A percentile compares a stretch with the other conserved stretches of the same genome.
Conservation (phyloP, 768 basidiomycete species). For the Suillus tomentosus region DNA sequence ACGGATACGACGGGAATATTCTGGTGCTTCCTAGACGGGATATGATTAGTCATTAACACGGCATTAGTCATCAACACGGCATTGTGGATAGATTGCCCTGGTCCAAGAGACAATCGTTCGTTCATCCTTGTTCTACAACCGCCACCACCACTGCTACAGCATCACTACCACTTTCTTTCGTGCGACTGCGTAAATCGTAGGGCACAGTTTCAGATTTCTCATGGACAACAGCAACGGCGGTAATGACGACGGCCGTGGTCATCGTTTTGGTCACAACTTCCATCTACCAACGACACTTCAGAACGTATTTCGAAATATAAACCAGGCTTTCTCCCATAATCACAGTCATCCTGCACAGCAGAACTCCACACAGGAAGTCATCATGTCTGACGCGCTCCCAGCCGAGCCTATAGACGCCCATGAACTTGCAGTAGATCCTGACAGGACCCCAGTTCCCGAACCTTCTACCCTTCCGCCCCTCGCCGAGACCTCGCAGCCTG, state of each 20-base stretch:
- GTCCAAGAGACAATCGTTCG: slow-evolving; percentile 12
- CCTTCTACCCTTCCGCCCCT: slow-evolving; percentile 10
- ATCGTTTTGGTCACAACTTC: slow-evolving; percentile 22
- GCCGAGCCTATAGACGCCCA: slow-evolving; percentile 11
- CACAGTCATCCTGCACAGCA: slow-evolving; percentile 12
- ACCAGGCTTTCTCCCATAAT: slow-evolving; percentile 30
- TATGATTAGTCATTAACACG: slow-evolving; percentile 17
- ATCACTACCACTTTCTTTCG: slow-evolving; percentile 17
- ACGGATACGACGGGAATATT: slow-evolving; percentile 26
- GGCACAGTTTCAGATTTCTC: neutral
- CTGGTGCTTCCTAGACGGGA: slow-evolving; percentile 34
- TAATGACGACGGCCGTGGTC: slow-evolving; percentile 12
- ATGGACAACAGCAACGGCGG: slow-evolving; percentile 18
- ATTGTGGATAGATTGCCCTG: slow-evolving; percentile 4
- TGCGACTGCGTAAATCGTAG: neutral
- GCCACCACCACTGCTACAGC: slow-evolving; percentile 15
- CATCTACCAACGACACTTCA: slow-evolving; percentile 30
- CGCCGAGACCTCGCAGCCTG: slow-evolving; percentile 9
- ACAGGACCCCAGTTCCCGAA: slow-evolving; percentile 10
- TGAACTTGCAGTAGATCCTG: neutral
- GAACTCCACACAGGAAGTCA: slow-evolving; percentile 1
- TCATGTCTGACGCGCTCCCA: slow-evolving; percentile 7
- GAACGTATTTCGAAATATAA: slow-evolving; percentile 33
- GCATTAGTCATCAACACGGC: slow-evolving; percentile 19
- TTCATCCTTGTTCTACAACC: slow-evolving; percentile 22